Percentiles rank a stretch among this genome's conserved stretches.
Evolutionary conservation across 495 filamentous ascomycete species (phyloP).

Genomic region (Neurospora tetrasperma): DNA sequence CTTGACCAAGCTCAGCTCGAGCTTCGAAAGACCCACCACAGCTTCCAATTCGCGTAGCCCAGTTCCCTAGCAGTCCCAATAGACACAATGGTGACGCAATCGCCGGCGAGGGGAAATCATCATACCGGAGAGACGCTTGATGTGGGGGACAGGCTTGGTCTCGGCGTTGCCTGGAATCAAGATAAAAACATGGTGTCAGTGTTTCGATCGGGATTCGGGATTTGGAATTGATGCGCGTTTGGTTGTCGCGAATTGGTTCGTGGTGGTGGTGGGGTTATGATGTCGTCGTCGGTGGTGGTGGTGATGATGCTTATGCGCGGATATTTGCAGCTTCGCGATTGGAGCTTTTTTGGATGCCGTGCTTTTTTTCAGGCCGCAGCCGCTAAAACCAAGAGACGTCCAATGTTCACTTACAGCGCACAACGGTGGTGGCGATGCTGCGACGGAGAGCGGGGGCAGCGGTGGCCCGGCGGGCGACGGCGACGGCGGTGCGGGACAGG

Average conservation of each 20-base stretch:
- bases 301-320: constrained; percentile 7
- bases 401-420: constrained; percentile 43
- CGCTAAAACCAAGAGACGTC: background rate
- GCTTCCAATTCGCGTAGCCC: background rate
- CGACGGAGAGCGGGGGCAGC: constrained; percentile 48
- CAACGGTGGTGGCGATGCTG: constrained; percentile 46
- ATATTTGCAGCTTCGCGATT: constrained; percentile 9
- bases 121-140: constrained; percentile 28
- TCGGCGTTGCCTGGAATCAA: constrained; percentile 14
- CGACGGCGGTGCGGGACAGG: constrained; percentile 67
- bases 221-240: background rate
- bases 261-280: background rate
- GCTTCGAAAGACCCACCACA: background rate
- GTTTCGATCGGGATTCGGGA: background rate
- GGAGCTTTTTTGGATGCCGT: constrained; percentile 3
- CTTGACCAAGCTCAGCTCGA: background rate
- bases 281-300: background rate
- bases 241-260: background rate
- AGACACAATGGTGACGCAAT: constrained; percentile 2
- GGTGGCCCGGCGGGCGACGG: constrained; percentile 60
- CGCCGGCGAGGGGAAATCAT: background rate
- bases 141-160: constrained; percentile 10
- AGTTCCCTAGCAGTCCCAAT: constrained; percentile 3
- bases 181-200: constrained; percentile 2
- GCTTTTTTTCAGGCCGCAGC: constrained; percentile 1